Conservation (phyloP, 371 early-diverging fungal species). For the Rhizopus arrhizus region DNA sequence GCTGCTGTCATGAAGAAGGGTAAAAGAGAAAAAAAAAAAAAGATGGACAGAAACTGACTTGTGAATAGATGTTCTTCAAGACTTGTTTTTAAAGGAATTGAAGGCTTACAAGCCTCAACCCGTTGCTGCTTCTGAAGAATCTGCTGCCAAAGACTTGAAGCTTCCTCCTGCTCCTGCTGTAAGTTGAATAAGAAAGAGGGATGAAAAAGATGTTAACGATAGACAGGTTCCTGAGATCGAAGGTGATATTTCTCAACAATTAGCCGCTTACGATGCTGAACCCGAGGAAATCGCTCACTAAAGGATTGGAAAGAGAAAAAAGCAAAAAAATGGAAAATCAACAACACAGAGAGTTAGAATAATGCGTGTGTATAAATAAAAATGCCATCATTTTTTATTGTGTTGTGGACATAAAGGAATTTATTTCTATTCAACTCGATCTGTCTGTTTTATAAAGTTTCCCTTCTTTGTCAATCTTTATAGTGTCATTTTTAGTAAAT, state of each 20-base stretch:
- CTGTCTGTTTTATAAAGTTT: too few relatives aligned
- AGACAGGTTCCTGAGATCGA: slow-evolving; percentile 46
- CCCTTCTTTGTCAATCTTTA: too few relatives aligned
- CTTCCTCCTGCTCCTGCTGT: slow-evolving; percentile 54
- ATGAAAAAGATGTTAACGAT: not conserved
- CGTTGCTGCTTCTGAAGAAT: slow-evolving; percentile 46
- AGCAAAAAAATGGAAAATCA: not conserved
- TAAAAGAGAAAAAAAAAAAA: slow-evolving; percentile 19
- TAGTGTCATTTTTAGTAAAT: too few relatives aligned
- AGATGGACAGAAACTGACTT: not conserved
- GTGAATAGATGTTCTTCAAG: slow-evolving; percentile 49
- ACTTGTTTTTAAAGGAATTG: slow-evolving; percentile 55
- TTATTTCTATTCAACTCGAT: too few relatives aligned
- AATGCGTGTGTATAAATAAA: not conserved
- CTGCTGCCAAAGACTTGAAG: slow-evolving; percentile 53
- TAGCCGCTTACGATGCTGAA: slow-evolving; percentile 52
- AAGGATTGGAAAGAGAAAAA: slow-evolving; percentile 8
- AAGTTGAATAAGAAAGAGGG: slow-evolving; percentile 11
- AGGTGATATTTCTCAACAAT: slow-evolving; percentile 47
- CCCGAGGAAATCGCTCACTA: slow-evolving; percentile 48
- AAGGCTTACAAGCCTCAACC: slow-evolving; percentile 58
- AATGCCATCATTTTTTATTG: too few relatives aligned
- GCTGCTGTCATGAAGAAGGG: slow-evolving; percentile 53
- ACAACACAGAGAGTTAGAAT: not conserved
- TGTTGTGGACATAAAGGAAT: too few relatives aligned